phyloP scores from a whole-genome alignment of 1,284 basidiomycete genomes.

The Cryptococcus hybrid region DNA sequence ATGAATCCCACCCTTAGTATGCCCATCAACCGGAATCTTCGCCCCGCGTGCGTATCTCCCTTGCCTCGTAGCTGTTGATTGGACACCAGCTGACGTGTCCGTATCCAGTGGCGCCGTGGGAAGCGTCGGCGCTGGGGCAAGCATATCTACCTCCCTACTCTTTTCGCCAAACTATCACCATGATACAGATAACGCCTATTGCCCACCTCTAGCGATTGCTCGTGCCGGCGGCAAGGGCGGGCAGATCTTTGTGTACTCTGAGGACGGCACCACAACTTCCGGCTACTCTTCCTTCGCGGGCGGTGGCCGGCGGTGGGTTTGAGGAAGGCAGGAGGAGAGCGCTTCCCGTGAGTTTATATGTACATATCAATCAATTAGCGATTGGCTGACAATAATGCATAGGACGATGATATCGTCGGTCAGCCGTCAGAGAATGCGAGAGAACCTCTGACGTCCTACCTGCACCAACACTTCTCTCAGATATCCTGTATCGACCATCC shows the following conservation, averaged over 20 bases:
- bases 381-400: neutral
- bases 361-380: neutral
- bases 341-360: slow-evolving; percentile 33
- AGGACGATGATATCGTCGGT: slow-evolving; percentile 24
- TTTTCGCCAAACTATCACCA: slow-evolving; percentile 23
- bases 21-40: slow-evolving; percentile 28
- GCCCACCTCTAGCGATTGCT: slow-evolving; percentile 43
- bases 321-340: slow-evolving; percentile 51
- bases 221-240: slow-evolving; percentile 43
- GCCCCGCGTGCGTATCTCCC: slow-evolving; percentile 31
- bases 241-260: slow-evolving; percentile 41
- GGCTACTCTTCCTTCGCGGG: slow-evolving; percentile 37
- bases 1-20: slow-evolving; percentile 11
- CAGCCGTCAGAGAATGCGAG: slow-evolving; percentile 43
- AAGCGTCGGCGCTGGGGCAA: slow-evolving; percentile 33
- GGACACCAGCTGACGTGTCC: neutral
- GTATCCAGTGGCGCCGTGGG: slow-evolving; percentile 27
- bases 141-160: slow-evolving; percentile 24
- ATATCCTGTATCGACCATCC: slow-evolving; percentile 3
- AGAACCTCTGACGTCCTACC: slow-evolving; percentile 46
- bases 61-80: neutral
- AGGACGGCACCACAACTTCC: slow-evolving; percentile 20
- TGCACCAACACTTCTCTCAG: slow-evolving; percentile 30
- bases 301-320: slow-evolving; percentile 50
- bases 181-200: slow-evolving; percentile 16